phyloP scores from a whole-genome alignment of 306 rosid species.

The Lablab purpureus region DNA sequence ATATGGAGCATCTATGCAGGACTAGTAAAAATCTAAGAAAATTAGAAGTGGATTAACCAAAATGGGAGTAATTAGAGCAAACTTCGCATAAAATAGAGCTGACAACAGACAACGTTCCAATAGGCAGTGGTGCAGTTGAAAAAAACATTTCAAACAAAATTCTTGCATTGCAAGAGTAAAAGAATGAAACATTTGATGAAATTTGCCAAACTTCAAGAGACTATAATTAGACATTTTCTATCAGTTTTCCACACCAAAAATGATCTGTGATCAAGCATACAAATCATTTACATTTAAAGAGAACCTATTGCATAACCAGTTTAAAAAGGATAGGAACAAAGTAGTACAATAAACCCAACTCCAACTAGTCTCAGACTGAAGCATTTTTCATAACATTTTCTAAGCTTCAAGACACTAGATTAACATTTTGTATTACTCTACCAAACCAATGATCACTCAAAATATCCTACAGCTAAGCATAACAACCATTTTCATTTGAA shows the following conservation, averaged over 20 bases:
- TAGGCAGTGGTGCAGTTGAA: background rate
- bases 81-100: background rate
- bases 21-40: background rate
- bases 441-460: background rate
- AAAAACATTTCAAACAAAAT: background rate
- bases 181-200: background rate
- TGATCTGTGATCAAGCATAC: background rate
- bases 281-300: constrained; percentile 3
- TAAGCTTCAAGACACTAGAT: background rate
- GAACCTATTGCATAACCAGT: background rate
- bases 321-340: background rate
- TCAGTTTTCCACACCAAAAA: background rate
- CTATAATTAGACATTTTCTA: background rate
- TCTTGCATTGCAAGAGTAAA: background rate
- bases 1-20: background rate
- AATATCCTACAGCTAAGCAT: constrained; percentile 1
- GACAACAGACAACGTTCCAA: constrained; percentile 1
- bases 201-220: background rate
- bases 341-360: background rate
- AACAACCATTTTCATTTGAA: background rate
- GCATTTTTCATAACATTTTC: constrained; percentile 6
- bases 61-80: background rate
- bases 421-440: constrained; percentile 13
- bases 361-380: background rate
- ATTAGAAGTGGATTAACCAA: background rate